Base-by-base conservation (phyloP, 2,329 filamentous ascomycete genomes). In the Blastomyces gilchristii region DNA sequence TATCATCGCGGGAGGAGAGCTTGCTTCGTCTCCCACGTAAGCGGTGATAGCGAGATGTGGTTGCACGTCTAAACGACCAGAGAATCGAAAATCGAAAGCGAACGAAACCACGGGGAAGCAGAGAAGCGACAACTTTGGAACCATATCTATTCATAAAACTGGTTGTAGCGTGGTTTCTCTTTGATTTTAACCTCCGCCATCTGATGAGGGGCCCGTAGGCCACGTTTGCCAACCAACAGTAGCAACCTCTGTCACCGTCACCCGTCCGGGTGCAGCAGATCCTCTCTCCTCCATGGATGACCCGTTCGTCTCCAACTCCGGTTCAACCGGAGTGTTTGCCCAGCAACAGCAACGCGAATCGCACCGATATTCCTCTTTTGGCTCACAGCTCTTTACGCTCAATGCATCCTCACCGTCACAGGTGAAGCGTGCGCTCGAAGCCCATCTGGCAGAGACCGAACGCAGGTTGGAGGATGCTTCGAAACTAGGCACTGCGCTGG, bases 401-500 rank as follows among this genome's bases (percentile, higher is more conserved):
- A 89, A 89, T 68, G 84, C 90, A n/a, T 81, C 89, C 37, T 96
- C 93, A 0, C 91, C 93, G 11, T 85, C 86, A 62, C 91, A 97
- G 72, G 90, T 91, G 50, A 96, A 90, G 76, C 87, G 89, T 68
- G 91, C 91, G 54, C 81, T 99, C 54, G 88, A 96, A 75, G 91
- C 92, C 60, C 94, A 97, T 76, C 82, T 99, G 58, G 87, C 89
- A 66, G 94, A 99, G 75, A 97, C 93, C 0, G 91, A 96, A 71
- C 87, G 91, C 64, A 86, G 93, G 64, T 87, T 99, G 66, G 89
- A 95, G 71, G 92, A 97, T 73, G 90, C 93, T 6, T 94, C 91
- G 37, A 91, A 89, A 71, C 79, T 99, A 50, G 94, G 94, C 66
- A 94, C 88, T 31, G 87, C 91, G 11, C 83, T 99, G 37, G 85